Evolutionary conservation across 148 eudicot genomes (phyloP).

Genomic region (Nyssa sinensis): DNA sequence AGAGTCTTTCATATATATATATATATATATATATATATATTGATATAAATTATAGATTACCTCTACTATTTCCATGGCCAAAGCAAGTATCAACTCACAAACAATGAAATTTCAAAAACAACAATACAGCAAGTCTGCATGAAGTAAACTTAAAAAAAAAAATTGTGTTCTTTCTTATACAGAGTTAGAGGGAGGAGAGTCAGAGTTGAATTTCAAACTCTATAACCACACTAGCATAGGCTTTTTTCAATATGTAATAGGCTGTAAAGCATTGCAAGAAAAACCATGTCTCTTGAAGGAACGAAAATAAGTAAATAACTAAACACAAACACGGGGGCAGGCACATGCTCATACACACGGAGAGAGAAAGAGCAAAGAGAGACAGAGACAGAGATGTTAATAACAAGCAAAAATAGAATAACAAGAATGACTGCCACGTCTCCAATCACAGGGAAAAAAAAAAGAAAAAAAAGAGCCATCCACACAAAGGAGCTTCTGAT

Average conservation of each 20-base stretch:
- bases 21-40: too few species aligned
- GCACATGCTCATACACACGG: too few species aligned
- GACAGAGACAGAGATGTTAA: too few species aligned
- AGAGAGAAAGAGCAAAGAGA: too few species aligned
- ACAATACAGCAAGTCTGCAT: neutral
- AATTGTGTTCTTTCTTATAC: neutral
- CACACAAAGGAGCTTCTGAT: conserved; percentile 10
- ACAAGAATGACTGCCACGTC: neutral
- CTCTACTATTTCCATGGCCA: too few species aligned
- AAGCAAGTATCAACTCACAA: neutral
- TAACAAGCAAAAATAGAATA: neutral
- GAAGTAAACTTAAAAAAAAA: neutral
- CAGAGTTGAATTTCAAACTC: neutral
- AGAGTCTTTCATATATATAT: too few species aligned
- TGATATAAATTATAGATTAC: too few species aligned
- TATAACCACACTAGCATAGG: neutral
- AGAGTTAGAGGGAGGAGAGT: neutral
- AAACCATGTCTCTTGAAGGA: too few species aligned
- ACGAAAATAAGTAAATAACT: neutral
- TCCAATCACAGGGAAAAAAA: neutral
- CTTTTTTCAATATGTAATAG: neutral
- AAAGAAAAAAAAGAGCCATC: neutral
- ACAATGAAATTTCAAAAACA: neutral
- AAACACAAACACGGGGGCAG: too few species aligned
- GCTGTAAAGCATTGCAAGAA: too few species aligned